phyloP scores from a whole-genome alignment of 768 basidiomycete genomes.

The Tulasnella sp. region DNA sequence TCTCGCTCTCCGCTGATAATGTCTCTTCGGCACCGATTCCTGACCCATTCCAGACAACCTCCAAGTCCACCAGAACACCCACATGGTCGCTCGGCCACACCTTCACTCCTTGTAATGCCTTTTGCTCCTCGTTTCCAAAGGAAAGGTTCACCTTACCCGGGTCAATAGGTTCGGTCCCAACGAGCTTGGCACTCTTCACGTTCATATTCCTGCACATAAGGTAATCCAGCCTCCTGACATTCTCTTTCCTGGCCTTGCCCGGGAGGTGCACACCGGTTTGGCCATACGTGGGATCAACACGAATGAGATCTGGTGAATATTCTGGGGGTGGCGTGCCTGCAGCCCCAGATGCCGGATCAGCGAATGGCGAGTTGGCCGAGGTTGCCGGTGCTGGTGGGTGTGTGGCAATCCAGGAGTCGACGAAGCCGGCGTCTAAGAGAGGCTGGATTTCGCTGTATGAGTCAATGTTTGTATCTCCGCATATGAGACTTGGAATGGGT shows the following conservation, averaged over 20 bases:
- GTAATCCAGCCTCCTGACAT: conserved; percentile 2
- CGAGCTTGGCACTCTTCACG: not conserved
- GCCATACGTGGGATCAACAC: not conserved
- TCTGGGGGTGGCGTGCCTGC: not conserved
- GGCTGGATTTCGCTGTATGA: not conserved
- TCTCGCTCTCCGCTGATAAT: not conserved
- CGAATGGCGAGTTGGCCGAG: not conserved
- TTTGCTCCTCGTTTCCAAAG: not conserved
- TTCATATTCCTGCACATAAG: conserved; percentile 1
- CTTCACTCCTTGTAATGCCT: not conserved
- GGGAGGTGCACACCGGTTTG: not conserved
- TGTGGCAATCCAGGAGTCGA: conserved; percentile 13
- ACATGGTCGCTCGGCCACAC: conserved; percentile 23
- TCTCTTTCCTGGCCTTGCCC: not conserved
- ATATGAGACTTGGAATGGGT: conserved; percentile 1
- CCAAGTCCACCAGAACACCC: conserved; percentile 11
- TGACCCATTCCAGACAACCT: conserved; percentile 3
- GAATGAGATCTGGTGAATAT: not conserved
- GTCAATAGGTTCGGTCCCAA: not conserved
- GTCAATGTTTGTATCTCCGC: conserved; percentile 16
- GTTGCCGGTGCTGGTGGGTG: not conserved
- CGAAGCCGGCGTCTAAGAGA: conserved; percentile 7
- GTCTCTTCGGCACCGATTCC: not conserved
- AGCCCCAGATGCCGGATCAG: not conserved
- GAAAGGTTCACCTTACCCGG: not conserved